A percentile compares a stretch with the other conserved stretches of the same genome.
phyloP scores from a whole-genome alignment of 306 rosid species.

The Erythrophleum fordii region DNA sequence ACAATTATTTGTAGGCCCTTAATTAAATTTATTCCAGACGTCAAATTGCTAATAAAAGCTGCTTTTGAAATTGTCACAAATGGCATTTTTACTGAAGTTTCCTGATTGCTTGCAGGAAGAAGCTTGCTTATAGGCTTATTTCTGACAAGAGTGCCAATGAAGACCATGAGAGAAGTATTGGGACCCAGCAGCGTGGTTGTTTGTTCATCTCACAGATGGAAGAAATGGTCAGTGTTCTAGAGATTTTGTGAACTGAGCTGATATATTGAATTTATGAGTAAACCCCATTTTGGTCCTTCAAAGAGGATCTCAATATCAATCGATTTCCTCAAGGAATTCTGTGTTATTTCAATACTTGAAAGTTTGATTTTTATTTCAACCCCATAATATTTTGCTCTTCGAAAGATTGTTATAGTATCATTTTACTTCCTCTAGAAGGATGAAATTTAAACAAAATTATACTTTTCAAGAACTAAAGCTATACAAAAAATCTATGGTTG shows the following conservation, averaged over 20 bases:
- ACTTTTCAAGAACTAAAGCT: too few species aligned
- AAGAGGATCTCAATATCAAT: too few species aligned
- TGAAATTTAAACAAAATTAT: too few species aligned
- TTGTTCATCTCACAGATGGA: slow-evolving; percentile 94
- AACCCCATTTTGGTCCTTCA: too few species aligned
- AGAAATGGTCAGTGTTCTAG: slow-evolving; percentile 72
- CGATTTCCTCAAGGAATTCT: too few species aligned
- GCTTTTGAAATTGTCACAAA: neutral
- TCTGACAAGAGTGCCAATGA: slow-evolving; percentile 83
- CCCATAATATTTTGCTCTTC: too few species aligned
- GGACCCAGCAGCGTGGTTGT: slow-evolving; percentile 84
- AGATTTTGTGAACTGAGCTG: slow-evolving; percentile 10
- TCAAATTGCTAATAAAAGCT: neutral
- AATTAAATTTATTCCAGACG: neutral
- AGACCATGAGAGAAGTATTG: slow-evolving; percentile 80
- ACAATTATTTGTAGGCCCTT: too few species aligned
- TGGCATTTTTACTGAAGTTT: neutral
- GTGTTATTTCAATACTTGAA: too few species aligned
- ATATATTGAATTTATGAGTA: neutral
- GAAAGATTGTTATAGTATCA: too few species aligned
- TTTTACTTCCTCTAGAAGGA: too few species aligned
- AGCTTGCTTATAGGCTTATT: slow-evolving; percentile 86
- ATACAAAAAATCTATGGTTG: too few species aligned
- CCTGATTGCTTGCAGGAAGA: slow-evolving; percentile 61
- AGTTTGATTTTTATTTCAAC: too few species aligned